Evolutionary conservation across 176 grass and related monocot genomes (phyloP).

Genomic region (Cocos nucifera): DNA sequence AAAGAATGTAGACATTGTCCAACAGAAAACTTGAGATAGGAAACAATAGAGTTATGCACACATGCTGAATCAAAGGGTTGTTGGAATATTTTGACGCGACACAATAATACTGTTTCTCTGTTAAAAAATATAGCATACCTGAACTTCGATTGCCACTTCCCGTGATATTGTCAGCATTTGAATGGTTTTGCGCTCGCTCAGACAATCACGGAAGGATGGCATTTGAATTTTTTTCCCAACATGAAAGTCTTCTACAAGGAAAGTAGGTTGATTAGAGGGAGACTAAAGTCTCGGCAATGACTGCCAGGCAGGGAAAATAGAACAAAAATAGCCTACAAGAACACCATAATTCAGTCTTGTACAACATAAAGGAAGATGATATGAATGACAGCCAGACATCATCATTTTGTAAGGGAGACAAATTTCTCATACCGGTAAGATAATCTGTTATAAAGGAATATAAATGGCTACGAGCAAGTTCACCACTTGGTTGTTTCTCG

Average conservation of each 20-base stretch:
- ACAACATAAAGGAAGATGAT: too few species aligned
- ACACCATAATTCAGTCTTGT: too few species aligned
- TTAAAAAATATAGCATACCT: constrained; percentile 27
- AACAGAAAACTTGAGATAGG: too few species aligned
- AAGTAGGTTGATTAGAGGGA: too few species aligned
- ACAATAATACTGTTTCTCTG: too few species aligned
- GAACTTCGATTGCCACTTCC: constrained; percentile 95
- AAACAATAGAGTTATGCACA: too few species aligned
- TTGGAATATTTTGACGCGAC: too few species aligned
- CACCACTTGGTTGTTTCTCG: constrained; percentile 79
- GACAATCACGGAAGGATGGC: constrained; percentile 77
- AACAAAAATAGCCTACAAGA: not conserved
- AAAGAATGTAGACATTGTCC: too few species aligned
- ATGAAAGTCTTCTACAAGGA: constrained; percentile 48
- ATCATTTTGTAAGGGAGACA: not conserved
- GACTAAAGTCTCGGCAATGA: too few species aligned
- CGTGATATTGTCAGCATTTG: constrained; percentile 92
- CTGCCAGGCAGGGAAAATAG: not conserved
- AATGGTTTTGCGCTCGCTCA: constrained; percentile 69
- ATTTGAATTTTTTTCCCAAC: constrained; percentile 70
- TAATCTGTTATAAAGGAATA: constrained; percentile 82
- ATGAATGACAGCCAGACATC: too few species aligned
- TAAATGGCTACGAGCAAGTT: constrained; percentile 67
- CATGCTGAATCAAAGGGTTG: too few species aligned
- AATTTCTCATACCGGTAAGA: constrained; percentile 54